These are phyloP conservation scores for Pythium volutum DNA, from an alignment of 352 stramenopile genomes.

Conservation along the genomic window DNA sequence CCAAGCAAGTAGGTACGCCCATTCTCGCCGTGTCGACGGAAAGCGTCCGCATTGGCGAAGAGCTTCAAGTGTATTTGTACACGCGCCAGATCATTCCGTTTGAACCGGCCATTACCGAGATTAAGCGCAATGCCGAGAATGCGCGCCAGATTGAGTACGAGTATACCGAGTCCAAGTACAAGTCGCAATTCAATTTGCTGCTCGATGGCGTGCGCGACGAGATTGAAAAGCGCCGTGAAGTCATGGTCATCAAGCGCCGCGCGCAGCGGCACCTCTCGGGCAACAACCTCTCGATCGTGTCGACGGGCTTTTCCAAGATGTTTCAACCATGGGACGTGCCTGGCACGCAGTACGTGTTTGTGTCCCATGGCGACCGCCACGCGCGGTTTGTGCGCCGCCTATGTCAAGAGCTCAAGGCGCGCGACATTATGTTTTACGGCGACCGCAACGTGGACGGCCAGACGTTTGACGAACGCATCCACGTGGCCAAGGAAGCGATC, in stretches of 20 bases:
- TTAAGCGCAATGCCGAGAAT: constrained; percentile 50
- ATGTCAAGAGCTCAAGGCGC: constrained; percentile 50
- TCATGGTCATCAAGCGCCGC: constrained; percentile 34
- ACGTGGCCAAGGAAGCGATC: constrained; percentile 76
- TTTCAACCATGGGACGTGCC: constrained; percentile 62
- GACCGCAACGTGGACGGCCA: constrained; percentile 61
- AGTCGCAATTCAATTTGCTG: constrained; percentile 70
- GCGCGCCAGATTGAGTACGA: constrained; percentile 73
- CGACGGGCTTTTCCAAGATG: constrained; percentile 45
- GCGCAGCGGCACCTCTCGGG: constrained; percentile 32
- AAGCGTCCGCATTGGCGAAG: constrained; percentile 63
- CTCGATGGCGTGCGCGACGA: constrained; percentile 81
- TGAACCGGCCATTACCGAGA: constrained; percentile 56
- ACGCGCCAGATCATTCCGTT: constrained; percentile 81
- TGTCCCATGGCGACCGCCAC: constrained; percentile 78
- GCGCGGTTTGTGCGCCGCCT: constrained; percentile 64
- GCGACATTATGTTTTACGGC: constrained; percentile 57
- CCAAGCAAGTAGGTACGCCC: constrained; percentile 74
- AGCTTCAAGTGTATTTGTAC: constrained; percentile 84
- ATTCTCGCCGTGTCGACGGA: constrained; percentile 80
- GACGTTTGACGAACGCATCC: constrained; percentile 71
- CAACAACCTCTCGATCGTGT: constrained; percentile 29
- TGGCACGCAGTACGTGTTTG: constrained; percentile 62
- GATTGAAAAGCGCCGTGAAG: constrained; percentile 71
- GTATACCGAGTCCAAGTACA: constrained; percentile 69